Conservation (phyloP, 1,284 basidiomycete species). For the Schizophyllum amplum region DNA sequence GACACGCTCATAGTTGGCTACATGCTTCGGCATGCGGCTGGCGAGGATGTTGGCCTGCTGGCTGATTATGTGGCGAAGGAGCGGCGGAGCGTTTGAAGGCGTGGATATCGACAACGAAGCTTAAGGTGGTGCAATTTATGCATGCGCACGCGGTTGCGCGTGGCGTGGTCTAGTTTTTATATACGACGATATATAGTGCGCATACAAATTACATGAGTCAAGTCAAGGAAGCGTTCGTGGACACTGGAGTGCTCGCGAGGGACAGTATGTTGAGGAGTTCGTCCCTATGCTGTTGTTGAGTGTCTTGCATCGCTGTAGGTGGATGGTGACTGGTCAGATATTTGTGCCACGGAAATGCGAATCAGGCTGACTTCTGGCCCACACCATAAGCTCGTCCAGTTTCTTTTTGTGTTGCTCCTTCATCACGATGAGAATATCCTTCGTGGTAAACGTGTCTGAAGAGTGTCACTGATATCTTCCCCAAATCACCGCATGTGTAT, state of each 20-base stretch:
- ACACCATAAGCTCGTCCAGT: neutral
- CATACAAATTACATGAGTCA: neutral
- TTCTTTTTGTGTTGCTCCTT: neutral
- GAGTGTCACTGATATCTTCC: neutral
- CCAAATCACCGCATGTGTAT: neutral
- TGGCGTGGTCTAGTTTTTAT: too few species aligned
- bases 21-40: neutral
- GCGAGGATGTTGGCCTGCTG: neutral
- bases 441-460: neutral
- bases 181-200: too few species aligned
- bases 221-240: neutral
- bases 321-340: neutral
- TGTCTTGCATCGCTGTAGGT: neutral
- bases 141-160: too few species aligned
- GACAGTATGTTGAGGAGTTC: neutral
- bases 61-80: constrained; percentile 4
- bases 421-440: neutral
- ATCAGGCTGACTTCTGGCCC: neutral
- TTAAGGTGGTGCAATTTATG: too few species aligned
- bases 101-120: too few species aligned
- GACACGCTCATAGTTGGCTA: neutral
- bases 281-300: neutral
- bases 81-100: constrained; percentile 3
- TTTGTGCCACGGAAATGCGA: neutral
- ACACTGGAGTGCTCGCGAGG: neutral